A percentile compares a stretch with the other conserved stretches of the same genome.
phyloP scores from a whole-genome alignment of 371 early-diverging fungal species.

The Coemansia linderi region DNA sequence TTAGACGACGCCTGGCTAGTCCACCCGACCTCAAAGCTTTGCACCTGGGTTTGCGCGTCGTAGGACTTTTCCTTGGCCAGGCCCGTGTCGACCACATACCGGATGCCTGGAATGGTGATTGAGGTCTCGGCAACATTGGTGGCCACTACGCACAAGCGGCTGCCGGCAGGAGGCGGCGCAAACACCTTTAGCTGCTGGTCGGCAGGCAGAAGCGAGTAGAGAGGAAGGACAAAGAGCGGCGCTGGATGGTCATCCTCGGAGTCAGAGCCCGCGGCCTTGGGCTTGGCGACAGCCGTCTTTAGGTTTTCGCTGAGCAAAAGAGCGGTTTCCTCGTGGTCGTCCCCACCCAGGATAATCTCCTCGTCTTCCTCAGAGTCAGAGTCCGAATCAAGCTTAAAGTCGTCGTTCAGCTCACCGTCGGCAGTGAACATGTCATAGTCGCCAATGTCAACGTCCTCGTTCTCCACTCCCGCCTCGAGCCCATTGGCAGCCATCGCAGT shows the following conservation, averaged over 20 bases:
- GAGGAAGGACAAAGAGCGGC: conserved; percentile 83
- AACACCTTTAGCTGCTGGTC: conserved; percentile 89
- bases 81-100: conserved; percentile 98
- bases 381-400: conserved; percentile 40
- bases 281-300: not conserved
- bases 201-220: conserved; percentile 90
- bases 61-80: conserved; percentile 89
- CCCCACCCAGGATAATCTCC: conserved; percentile 49
- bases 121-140: conserved; percentile 99
- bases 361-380: conserved; percentile 61
- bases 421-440: conserved; percentile 33
- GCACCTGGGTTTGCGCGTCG: conserved; percentile 79
- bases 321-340: conserved; percentile 31
- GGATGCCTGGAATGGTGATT: conserved; percentile 95
- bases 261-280: conserved; percentile 24
- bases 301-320: conserved; percentile 44
- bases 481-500: conserved; percentile 16
- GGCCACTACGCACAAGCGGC: conserved; percentile 93
- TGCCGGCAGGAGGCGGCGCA: conserved; percentile 81
- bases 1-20: conserved; percentile 94
- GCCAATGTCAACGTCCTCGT: conserved; percentile 51
- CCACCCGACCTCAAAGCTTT: conserved; percentile 88
- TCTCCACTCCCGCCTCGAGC: conserved; percentile 38
- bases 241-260: conserved; percentile 33
- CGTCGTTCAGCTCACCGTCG: conserved; percentile 50